Evolutionary conservation across 176 grass and related monocot species (phyloP).

Genomic region (Triticum aestivum): IWGSC_CS_RefSeq_v2.1 NC_057800.1:36760365-36760864

Average conservation of each 20-base stretch:
- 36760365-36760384: not conserved
- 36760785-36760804: too few species aligned
- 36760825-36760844: too few species aligned
- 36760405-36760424: not conserved
- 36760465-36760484: not conserved
- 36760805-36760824: too few species aligned
- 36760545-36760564: not conserved
- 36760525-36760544: not conserved
- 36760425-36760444: not conserved
- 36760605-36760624: not conserved
- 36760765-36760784: too few species aligned
- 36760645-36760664: too few species aligned
- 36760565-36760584: not conserved
- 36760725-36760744: too few species aligned
- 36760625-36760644: not conserved
- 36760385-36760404: not conserved
- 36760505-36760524: not conserved
- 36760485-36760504: not conserved
- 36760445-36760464: not conserved
- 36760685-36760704: too few species aligned
- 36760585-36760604: not conserved
- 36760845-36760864: too few species aligned
- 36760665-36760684: too few species aligned
- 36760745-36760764: too few species aligned
- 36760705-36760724: too few species aligned